These are phyloP conservation scores for Eutrema salsugineum DNA, from an alignment of 441 rosid genomes.

Conservation along the genomic window DNA sequence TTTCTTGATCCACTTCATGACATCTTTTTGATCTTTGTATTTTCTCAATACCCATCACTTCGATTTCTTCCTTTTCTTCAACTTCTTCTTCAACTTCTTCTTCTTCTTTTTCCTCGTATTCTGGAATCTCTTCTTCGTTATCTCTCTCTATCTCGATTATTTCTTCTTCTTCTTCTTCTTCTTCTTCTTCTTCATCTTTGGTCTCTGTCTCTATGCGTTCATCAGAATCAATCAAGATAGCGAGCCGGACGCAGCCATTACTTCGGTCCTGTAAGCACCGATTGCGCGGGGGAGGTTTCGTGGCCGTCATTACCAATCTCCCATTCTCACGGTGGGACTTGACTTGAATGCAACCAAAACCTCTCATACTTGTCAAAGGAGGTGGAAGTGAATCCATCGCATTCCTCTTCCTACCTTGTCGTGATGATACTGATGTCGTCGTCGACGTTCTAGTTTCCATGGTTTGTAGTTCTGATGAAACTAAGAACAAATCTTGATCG, in stretches of 20 bases:
- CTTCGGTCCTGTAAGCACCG: conserved; percentile 56
- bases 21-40: conserved; percentile 44
- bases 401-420: conserved; percentile 30
- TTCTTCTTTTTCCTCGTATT: conserved; percentile 11
- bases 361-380: conserved; percentile 69
- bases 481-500: conserved; percentile 35
- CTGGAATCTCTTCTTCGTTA: conserved; percentile 4
- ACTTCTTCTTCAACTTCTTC: conserved; percentile 10
- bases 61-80: conserved; percentile 1
- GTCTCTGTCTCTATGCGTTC: conserved; percentile 23
- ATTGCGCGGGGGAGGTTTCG: conserved; percentile 35
- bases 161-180: conserved; percentile 19
- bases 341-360: conserved; percentile 45
- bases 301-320: conserved; percentile 55
- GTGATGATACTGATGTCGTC: not conserved
- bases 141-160: conserved; percentile 1
- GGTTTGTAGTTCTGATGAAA: conserved; percentile 22
- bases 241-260: conserved; percentile 67
- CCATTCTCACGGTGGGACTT: conserved; percentile 71
- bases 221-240: conserved; percentile 37
- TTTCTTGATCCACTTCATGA: conserved; percentile 42
- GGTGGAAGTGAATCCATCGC: conserved; percentile 54
- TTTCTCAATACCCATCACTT: conserved; percentile 15
- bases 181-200: conserved; percentile 2
- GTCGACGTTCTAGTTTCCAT: conserved; percentile 10